phyloP scores from a whole-genome alignment of 2,329 filamentous ascomycete genomes.

The Pyricularia grisea region DNA sequence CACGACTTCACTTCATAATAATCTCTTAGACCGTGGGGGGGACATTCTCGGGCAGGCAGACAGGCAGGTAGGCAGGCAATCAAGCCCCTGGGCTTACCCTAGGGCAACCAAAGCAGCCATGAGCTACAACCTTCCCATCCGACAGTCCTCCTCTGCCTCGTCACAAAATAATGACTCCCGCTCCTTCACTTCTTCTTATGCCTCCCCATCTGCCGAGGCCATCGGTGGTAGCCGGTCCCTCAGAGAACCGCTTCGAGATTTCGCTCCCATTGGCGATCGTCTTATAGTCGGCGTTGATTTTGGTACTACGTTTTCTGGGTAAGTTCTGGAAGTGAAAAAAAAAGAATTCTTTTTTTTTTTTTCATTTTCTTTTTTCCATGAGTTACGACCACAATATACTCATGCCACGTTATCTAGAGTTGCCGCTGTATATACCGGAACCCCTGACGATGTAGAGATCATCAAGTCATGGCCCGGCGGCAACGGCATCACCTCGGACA shows the following conservation, averaged over 20 bases:
- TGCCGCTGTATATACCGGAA: slow-evolving; percentile 64
- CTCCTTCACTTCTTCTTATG: slow-evolving; percentile 43
- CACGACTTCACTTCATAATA: neutral
- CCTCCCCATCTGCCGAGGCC: slow-evolving; percentile 35
- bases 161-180: slow-evolving; percentile 40
- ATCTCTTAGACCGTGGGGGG: neutral
- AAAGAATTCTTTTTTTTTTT: neutral
- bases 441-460: slow-evolving; percentile 71
- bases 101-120: neutral
- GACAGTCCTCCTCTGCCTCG: slow-evolving; percentile 21
- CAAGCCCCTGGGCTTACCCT: neutral
- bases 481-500: slow-evolving; percentile 81
- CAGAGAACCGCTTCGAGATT: slow-evolving; percentile 43
- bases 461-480: slow-evolving; percentile 80
- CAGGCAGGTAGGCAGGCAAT: neutral
- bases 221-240: slow-evolving; percentile 51
- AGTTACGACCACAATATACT: neutral
- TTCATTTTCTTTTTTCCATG: neutral
- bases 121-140: slow-evolving; percentile 34
- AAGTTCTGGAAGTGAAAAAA: slow-evolving; percentile 24
- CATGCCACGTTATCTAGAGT: slow-evolving; percentile 34
- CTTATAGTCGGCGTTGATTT: slow-evolving; percentile 75
- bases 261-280: slow-evolving; percentile 46
- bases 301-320: slow-evolving; percentile 77
- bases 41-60: neutral